Conservation (phyloP, 164 flowering plant genomes). For the Annona cherimola region DNA sequence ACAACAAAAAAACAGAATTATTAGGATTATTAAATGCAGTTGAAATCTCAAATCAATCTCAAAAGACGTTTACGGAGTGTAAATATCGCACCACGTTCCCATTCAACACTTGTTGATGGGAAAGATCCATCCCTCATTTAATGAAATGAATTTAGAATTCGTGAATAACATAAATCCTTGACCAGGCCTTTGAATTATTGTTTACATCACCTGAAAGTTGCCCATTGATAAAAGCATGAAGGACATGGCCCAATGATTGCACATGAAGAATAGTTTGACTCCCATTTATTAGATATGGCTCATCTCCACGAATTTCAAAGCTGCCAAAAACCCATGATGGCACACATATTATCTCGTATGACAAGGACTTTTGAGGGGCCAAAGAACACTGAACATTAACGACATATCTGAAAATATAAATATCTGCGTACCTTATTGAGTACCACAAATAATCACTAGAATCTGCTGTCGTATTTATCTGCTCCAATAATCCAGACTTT, state of each 20-base stretch:
- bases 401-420: slow-evolving; percentile 1
- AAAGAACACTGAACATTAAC: background rate
- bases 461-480: slow-evolving; percentile 93
- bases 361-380: background rate
- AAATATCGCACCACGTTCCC: no score
- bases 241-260: slow-evolving; percentile 85
- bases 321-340: slow-evolving; percentile 35
- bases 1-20: no score
- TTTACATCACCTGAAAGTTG: slow-evolving; percentile 61
- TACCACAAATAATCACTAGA: slow-evolving; percentile 97
- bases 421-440: slow-evolving; percentile 61
- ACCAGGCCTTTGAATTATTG: background rate
- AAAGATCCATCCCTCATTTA: background rate
- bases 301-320: slow-evolving; percentile 39
- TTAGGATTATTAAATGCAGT: no score
- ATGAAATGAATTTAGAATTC: background rate
- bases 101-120: no score
- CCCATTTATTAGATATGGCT: slow-evolving; percentile 62
- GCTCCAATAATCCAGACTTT: slow-evolving; percentile 67
- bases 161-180: no score
- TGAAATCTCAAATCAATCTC: no score
- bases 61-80: no score
- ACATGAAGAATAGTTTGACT: slow-evolving; percentile 66
- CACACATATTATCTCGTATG: background rate
- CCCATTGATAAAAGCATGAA: slow-evolving; percentile 76